These are phyloP conservation scores for Protea cynaroides DNA, from an alignment of 164 flowering plant genomes.

Conservation along the genomic window DNA sequence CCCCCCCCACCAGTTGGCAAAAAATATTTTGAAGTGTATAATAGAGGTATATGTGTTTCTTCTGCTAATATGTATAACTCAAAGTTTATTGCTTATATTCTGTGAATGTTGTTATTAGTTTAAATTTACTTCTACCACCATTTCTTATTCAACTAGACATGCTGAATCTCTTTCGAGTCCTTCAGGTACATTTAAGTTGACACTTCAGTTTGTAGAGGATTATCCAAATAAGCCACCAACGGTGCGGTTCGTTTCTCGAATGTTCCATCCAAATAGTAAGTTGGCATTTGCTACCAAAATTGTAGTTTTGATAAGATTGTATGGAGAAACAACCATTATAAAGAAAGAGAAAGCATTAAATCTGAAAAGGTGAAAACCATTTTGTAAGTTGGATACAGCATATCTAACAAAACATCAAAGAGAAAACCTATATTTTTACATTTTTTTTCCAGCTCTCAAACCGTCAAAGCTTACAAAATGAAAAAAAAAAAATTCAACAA, in stretches of 20 bases:
- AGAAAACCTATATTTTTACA: no score
- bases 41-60: neutral
- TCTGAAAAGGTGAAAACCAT: no score
- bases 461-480: no score
- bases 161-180: slow-evolving; percentile 2
- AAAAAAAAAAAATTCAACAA: no score
- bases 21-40: neutral
- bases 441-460: no score
- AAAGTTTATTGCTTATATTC: neutral
- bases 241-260: slow-evolving; percentile 53
- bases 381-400: no score
- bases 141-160: neutral
- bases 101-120: neutral
- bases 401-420: no score
- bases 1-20: no score
- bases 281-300: neutral
- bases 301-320: no score
- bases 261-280: slow-evolving; percentile 66
- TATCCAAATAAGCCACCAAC: slow-evolving; percentile 62
- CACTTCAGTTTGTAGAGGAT: slow-evolving; percentile 52
- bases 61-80: neutral
- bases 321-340: no score
- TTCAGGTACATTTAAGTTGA: slow-evolving; percentile 54
- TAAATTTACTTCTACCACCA: neutral
- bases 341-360: no score